Evolutionary conservation across 176 grass and related monocot species (phyloP), one percentile per base, ranked within the genome.

Genomic region (Avena eriantha): DNA sequence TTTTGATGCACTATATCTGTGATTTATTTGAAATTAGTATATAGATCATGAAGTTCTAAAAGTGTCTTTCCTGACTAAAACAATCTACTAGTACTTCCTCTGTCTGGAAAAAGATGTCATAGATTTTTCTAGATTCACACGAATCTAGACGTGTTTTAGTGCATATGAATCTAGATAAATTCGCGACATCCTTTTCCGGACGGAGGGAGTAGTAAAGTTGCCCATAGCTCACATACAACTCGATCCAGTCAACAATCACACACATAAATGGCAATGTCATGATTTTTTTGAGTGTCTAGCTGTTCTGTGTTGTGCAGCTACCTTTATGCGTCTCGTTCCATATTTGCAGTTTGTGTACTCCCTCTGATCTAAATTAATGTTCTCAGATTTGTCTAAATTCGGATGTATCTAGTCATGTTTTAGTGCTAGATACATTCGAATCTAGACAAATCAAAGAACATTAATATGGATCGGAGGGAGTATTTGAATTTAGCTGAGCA

Each of bases 11-110:
- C 60, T 79, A 17, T 24, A 72, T 46, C 12, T 36, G 10, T 67
- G 49, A 12, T 64, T 79, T 34, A 65, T 39, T 64, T 22, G 29
- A 84, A 72, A 33, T 53, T 19, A 76, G 12, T 57, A 31, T n/a
- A 12, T 29, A 12, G 43, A 49, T 16, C 36, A 31, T 83, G 72
- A 67, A 49, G 45, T 65, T 70, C 53, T 56, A 81, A n/a, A 74
- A 65, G 34, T 76, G 22, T 26, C 56, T 75, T 65, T 71, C 57
- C 82, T 61, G 35, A 34, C 34, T 70, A 35, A 79, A 46, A 63
- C 18, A 79, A 41, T 41, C 39, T 41, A 41, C 39, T 41, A 41
- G 39, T 7, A 41, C 6, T 41, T 41, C 39, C 39, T 41, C 39
- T 7, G 39, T 41, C 5, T 41, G 39, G 39, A 41, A 41, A 41